A percentile compares a stretch with the other conserved stretches of the same genome.
Evolutionary conservation across 345 rosid species (phyloP).

Genomic region (Lepidium didymum): DNA sequence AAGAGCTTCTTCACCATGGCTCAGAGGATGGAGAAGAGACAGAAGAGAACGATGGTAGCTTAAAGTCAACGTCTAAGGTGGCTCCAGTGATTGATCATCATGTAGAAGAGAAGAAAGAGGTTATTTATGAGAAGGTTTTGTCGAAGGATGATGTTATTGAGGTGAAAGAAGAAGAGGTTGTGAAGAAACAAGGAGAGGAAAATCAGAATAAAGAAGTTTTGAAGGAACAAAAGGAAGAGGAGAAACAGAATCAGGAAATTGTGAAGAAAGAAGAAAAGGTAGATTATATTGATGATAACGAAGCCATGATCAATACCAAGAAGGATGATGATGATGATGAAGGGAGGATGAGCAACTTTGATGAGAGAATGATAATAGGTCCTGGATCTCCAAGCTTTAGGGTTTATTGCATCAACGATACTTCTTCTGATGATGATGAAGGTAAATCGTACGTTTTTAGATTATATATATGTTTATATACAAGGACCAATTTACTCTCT

Average conservation of each 20-base stretch:
- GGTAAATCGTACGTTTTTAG: slow-evolving; percentile 7
- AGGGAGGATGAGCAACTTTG: slow-evolving; percentile 8
- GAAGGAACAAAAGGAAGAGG: slow-evolving; percentile 6
- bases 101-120: slow-evolving; percentile 25
- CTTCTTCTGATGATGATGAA: slow-evolving; percentile 14
- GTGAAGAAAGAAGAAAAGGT: neutral
- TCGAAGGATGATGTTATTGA: neutral
- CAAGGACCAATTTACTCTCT: no score
- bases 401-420: slow-evolving; percentile 33
- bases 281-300: neutral
- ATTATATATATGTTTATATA: no score
- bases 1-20: slow-evolving; percentile 24
- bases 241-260: neutral
- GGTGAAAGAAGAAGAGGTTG: slow-evolving; percentile 11
- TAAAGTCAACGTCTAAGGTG: slow-evolving; percentile 22
- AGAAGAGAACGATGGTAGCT: slow-evolving; percentile 10
- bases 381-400: slow-evolving; percentile 43
- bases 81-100: slow-evolving; percentile 22
- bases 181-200: slow-evolving; percentile 18
- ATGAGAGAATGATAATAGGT: slow-evolving; percentile 18
- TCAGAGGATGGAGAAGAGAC: slow-evolving; percentile 18
- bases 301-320: neutral
- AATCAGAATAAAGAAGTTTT: neutral
- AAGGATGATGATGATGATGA: neutral
- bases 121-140: slow-evolving; percentile 8